Conservation (phyloP, 257 asterid species). For the Primulina tabacum region DNA sequence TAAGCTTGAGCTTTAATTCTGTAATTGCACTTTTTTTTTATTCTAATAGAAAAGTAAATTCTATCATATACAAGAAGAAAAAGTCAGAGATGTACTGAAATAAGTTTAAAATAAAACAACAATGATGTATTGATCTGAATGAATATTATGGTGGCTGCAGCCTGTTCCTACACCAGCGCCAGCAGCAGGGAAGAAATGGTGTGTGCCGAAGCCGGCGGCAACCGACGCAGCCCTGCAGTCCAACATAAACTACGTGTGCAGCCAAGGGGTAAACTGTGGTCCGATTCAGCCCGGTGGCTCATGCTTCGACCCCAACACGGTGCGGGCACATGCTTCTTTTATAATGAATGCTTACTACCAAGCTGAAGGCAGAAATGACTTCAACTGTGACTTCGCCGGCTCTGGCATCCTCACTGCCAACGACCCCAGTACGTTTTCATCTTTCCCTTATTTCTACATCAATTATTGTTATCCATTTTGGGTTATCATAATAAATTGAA, state of each 20-base stretch:
- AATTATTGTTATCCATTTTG: neutral
- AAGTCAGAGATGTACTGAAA: too few relatives aligned
- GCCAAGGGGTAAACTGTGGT: conserved; percentile 50
- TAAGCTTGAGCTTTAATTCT: neutral
- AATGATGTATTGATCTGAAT: too few relatives aligned
- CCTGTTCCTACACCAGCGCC: conserved; percentile 30
- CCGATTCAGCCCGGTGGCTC: conserved; percentile 61
- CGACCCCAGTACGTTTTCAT: conserved; percentile 59
- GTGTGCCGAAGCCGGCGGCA: conserved; percentile 55
- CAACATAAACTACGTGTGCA: conserved; percentile 58
- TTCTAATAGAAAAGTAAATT: too few relatives aligned
- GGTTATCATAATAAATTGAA: neutral
- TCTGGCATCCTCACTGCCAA: conserved; percentile 37
- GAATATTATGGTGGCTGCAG: neutral
- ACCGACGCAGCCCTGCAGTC: conserved; percentile 45
- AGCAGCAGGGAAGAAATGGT: conserved; percentile 49
- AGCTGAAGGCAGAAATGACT: conserved; percentile 46
- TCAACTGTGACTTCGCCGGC: conserved; percentile 56
- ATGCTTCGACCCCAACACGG: conserved; percentile 55
- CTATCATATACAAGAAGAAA: too few relatives aligned
- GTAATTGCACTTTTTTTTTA: too few relatives aligned
- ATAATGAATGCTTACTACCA: conserved; percentile 71
- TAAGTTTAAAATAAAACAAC: neutral
- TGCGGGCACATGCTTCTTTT: conserved; percentile 58
- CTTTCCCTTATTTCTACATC: neutral